These are phyloP conservation scores for Grigorovia jiainica DNA, from an alignment of 805 yeast genomes.

Conservation along the genomic window DNA sequence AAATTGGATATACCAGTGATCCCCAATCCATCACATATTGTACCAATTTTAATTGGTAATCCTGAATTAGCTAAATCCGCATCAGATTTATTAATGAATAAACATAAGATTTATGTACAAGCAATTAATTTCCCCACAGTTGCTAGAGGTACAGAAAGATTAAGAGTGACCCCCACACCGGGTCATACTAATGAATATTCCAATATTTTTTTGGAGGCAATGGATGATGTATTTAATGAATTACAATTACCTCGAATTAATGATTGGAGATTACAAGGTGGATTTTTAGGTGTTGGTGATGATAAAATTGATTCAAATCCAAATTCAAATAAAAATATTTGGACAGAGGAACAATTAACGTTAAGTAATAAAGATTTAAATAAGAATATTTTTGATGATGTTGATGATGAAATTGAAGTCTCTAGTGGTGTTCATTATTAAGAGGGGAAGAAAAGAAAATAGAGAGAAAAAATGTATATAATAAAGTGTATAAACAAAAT, in stretches of 20 bases:
- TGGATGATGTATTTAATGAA: slow-evolving; percentile 71
- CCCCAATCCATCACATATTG: slow-evolving; percentile 96
- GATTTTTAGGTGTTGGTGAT: slow-evolving; percentile 85
- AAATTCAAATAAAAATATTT: slow-evolving; percentile 55
- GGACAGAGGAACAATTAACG: slow-evolving; percentile 76
- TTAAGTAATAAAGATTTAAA: slow-evolving; percentile 57
- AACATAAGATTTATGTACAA: slow-evolving; percentile 87
- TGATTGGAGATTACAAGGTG: slow-evolving; percentile 76
- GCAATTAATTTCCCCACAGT: slow-evolving; percentile 98
- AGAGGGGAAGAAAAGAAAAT: neutral
- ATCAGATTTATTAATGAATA: slow-evolving; percentile 75
- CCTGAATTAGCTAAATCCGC: slow-evolving; percentile 89
- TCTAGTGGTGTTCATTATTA: slow-evolving; percentile 45
- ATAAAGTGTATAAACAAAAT: no score
- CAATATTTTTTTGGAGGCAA: slow-evolving; percentile 65
- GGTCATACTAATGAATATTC: slow-evolving; percentile 77
- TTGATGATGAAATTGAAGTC: slow-evolving; percentile 53
- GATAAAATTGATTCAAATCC: slow-evolving; percentile 36
- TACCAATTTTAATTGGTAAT: slow-evolving; percentile 90
- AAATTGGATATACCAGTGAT: slow-evolving; percentile 83
- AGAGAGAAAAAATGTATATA: neutral
- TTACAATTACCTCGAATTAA: slow-evolving; percentile 62
- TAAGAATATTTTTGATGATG: slow-evolving; percentile 56
- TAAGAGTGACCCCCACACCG: slow-evolving; percentile 98
- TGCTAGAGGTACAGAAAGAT: slow-evolving; percentile 88